Conservation (phyloP, 139 green algal genomes). For the Chlamydomonas asymmetrica region DNA sequence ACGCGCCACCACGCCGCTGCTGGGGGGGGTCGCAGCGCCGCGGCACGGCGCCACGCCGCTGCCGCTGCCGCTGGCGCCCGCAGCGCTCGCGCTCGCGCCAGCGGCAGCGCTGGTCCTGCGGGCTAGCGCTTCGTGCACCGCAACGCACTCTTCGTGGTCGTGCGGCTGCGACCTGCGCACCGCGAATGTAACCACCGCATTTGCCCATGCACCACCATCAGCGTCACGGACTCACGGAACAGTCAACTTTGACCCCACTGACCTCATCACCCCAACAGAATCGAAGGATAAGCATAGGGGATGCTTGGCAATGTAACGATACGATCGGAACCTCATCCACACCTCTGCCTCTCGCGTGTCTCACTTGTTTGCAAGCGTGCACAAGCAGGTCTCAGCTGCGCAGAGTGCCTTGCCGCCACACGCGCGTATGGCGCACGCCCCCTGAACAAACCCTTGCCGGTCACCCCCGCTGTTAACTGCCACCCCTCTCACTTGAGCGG, state of each 20-base stretch:
- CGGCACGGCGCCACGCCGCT: not conserved
- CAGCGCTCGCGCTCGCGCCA: too few relatives aligned
- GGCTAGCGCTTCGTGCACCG: slow-evolving; percentile 58
- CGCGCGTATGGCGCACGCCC: too few relatives aligned
- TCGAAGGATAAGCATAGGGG: not conserved
- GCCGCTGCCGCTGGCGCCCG: not conserved
- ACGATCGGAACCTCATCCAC: not conserved
- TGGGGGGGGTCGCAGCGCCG: not conserved
- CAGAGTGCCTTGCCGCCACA: too few relatives aligned
- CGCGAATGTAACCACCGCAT: not conserved
- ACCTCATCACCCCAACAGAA: not conserved
- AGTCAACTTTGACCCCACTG: not conserved
- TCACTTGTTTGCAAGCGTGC: too few relatives aligned
- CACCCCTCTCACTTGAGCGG: not conserved
- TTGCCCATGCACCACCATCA: not conserved
- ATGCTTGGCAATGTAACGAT: not conserved
- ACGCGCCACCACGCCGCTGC: not conserved
- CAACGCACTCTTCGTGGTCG: slow-evolving; percentile 36
- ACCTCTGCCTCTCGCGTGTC: too few relatives aligned
- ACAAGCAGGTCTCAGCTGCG: too few relatives aligned
- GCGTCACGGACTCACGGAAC: not conserved
- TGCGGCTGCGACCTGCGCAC: slow-evolving; percentile 5
- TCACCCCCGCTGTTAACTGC: not conserved
- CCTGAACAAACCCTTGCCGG: not conserved
- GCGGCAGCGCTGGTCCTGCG: too few relatives aligned